A percentile compares a stretch with the other conserved stretches of the same genome.
Conservation (phyloP, 1,284 basidiomycete genomes). For the Lignosus rhinocerotis region DNA sequence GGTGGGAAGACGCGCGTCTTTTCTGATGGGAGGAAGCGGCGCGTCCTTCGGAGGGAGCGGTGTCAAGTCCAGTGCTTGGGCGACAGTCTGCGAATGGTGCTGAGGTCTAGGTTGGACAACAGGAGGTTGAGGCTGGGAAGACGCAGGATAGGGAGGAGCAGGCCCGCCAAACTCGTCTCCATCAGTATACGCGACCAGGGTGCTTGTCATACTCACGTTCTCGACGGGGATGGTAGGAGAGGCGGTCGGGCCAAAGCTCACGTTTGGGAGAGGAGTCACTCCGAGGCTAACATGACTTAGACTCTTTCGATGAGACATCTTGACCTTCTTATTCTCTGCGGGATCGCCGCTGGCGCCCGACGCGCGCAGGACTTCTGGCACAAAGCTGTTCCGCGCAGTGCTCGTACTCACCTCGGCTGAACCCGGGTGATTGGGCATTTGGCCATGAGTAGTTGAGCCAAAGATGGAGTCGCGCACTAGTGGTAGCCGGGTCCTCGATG, state of each 20-base stretch:
- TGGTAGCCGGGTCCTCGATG: slow-evolving; percentile 8
- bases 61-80: slow-evolving; percentile 14
- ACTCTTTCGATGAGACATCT: slow-evolving; percentile 29
- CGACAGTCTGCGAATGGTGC: slow-evolving; percentile 7
- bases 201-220: slow-evolving; percentile 31
- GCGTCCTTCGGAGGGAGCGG: slow-evolving; percentile 17
- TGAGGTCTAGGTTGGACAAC: slow-evolving; percentile 2
- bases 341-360: slow-evolving; percentile 9
- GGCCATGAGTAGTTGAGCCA: neutral
- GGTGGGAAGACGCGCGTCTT: slow-evolving; percentile 16
- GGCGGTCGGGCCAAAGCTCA: slow-evolving; percentile 26
- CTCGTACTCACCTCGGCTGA: neutral
- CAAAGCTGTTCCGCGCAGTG: slow-evolving; percentile 2
- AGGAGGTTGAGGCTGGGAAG: neutral
- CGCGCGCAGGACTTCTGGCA: slow-evolving; percentile 14
- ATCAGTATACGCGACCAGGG: slow-evolving; percentile 17
- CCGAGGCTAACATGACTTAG: slow-evolving; percentile 33
- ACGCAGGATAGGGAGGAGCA: neutral
- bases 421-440: neutral
- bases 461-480: slow-evolving; percentile 5
- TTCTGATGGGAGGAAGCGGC: slow-evolving; percentile 11
- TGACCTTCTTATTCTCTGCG: slow-evolving; percentile 7
- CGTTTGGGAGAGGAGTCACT: slow-evolving; percentile 30
- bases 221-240: slow-evolving; percentile 25
- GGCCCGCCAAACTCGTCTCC: slow-evolving; percentile 12